Percentiles rank a stretch among this genome's conserved stretches.
Conservation (phyloP, 2,329 filamentous ascomycete species). For the Acarospora socialis region DNA sequence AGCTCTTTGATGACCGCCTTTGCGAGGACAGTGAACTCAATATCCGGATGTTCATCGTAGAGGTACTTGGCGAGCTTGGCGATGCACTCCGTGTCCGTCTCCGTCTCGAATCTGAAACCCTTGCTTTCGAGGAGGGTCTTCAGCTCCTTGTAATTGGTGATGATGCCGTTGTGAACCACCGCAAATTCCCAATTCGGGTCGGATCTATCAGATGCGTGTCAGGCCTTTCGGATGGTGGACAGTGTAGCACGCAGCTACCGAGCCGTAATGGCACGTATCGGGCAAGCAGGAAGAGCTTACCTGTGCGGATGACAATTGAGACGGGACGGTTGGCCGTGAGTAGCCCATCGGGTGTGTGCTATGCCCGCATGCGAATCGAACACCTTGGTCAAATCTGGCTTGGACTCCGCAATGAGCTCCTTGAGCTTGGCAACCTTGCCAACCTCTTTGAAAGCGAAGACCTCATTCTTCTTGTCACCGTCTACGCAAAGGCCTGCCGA, state of each 20-base stretch:
- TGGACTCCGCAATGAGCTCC: slow-evolving; percentile 72
- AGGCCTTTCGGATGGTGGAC: slow-evolving; percentile 1
- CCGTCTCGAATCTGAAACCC: slow-evolving; percentile 97
- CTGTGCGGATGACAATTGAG: slow-evolving; percentile 97
- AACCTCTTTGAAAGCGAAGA: slow-evolving; percentile 95
- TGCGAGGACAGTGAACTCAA: slow-evolving; percentile 90
- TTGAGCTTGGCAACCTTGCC: slow-evolving; percentile 97
- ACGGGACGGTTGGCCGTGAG: slow-evolving; percentile 85
- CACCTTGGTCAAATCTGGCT: slow-evolving; percentile 76
- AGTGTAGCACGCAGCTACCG: slow-evolving; percentile 7
- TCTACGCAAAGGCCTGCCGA: slow-evolving; percentile 92
- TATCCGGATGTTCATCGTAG: slow-evolving; percentile 82
- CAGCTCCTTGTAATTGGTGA: slow-evolving; percentile 99
- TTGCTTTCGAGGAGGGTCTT: slow-evolving; percentile 85
- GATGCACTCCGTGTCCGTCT: slow-evolving; percentile 98
- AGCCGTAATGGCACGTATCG: background rate
- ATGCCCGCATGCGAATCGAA: slow-evolving; percentile 98
- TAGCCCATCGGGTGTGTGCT: slow-evolving; percentile 97
- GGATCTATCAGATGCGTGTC: slow-evolving; percentile 43
- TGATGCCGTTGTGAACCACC: slow-evolving; percentile 98
- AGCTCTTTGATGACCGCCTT: slow-evolving; percentile 98
- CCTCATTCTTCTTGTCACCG: slow-evolving; percentile 97
- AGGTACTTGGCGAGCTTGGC: slow-evolving; percentile 98
- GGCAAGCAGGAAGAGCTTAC: slow-evolving; percentile 45
- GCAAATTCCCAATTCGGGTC: slow-evolving; percentile 93